Percentiles rank a stretch among this genome's conserved stretches.
phyloP scores from a whole-genome alignment of 139 green algal species.

The Chlorella sp. region DNA sequence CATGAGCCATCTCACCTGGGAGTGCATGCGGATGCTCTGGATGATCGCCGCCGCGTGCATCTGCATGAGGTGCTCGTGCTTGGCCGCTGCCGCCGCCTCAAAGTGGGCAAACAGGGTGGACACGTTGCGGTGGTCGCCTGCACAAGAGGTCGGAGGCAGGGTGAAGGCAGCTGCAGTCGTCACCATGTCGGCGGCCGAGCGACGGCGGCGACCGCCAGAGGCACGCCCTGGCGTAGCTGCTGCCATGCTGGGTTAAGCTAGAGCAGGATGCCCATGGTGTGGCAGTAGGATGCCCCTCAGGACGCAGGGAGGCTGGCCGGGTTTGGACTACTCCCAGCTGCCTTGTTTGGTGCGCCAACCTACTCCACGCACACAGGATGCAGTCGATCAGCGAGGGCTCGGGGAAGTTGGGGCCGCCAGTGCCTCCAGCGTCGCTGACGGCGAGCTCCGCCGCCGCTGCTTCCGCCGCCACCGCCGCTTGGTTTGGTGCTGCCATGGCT shows the following conservation, averaged over 20 bases:
- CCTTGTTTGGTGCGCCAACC: too few species aligned
- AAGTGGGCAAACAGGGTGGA: constrained; percentile 8
- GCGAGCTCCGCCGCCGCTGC: neutral
- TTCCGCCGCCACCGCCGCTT: neutral
- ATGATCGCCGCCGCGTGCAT: neutral
- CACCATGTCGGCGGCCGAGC: neutral
- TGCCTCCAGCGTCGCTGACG: neutral
- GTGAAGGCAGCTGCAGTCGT: neutral
- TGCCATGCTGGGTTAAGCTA: neutral
- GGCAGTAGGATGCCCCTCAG: too few species aligned
- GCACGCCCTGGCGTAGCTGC: neutral
- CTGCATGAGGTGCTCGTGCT: neutral
- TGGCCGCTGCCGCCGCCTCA: neutral
- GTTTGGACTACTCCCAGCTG: too few species aligned
- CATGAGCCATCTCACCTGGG: neutral
- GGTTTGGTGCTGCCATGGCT: neutral
- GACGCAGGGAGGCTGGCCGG: too few species aligned
- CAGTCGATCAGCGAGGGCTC: neutral
- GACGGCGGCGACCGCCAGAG: neutral
- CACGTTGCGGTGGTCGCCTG: constrained; percentile 11
- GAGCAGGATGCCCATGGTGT: neutral
- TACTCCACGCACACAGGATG: neutral
- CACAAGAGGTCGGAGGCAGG: neutral
- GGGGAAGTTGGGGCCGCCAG: neutral
- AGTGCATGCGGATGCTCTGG: neutral